Base-by-base conservation (phyloP, 1,284 basidiomycete genomes). In the Neolentinus lepideus region DNA sequence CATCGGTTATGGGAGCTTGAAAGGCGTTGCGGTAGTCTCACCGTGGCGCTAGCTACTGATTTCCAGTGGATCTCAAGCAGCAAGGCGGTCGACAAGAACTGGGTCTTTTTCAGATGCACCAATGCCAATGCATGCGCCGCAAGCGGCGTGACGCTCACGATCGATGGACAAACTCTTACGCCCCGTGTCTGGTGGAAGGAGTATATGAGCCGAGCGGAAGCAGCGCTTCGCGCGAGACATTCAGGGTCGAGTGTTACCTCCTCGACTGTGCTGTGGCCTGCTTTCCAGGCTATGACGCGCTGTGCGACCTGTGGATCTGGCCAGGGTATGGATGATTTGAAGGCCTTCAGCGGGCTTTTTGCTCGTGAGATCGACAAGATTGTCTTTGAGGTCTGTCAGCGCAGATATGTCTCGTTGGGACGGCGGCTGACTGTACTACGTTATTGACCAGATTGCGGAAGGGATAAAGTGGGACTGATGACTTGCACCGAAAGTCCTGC, bases 1-100 rank as follows among this genome's bases (percentile, higher is more conserved):
- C 69, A 68, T 60, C 70, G 66, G 38, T 66, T 68, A 19, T 61
- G 71, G 8, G 68, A 71, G 58, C 67, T 70, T 56, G 68, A 70
- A 51, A 66, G 68, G 57, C 69, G 64, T 54, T 67, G 68, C 53
- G 66, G 68, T 45, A 48, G 70, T 16, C 65, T 61, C n/a, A 61
- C 65, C 25, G 61, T 60, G 57, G 61, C 64, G 53, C 67, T 68
- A 27, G 71, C 69, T 31, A 66, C 68, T 11, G 67, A 71, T 57
- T 71, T 68, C 56, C 65, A 67, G 51, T 71, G 69, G 67, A 69
- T 68, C 58, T 67, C 69, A 1, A 50, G 6, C 47, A 50, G 6
- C 6, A 29, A 26, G 22, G 67, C 58, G 9, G 69, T 71, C n/a
- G 68, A 69, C 10, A 70, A 67, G 51, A 66, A 68, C 21, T 68